Evolutionary conservation across 1,139 yeast genomes (phyloP).

Genomic region (Lipomyces yarrowii): DNA sequence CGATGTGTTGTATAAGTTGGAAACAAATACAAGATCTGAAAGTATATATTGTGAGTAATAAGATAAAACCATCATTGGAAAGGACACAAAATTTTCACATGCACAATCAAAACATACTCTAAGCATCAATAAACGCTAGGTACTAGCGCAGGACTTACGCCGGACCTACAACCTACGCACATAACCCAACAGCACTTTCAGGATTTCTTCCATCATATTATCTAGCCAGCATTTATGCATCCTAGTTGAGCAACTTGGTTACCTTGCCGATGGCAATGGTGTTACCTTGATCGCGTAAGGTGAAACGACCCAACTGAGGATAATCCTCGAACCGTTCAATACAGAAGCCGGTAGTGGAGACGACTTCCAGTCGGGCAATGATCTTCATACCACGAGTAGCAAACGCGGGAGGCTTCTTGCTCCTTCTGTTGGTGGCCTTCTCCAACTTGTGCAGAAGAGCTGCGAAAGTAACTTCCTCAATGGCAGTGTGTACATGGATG

Average conservation of each 20-base stretch:
- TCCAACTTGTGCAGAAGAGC: constrained; percentile 89
- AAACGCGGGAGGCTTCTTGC: constrained; percentile 96
- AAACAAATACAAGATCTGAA: not conserved
- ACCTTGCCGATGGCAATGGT: constrained; percentile 98
- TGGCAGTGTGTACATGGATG: constrained; percentile 98
- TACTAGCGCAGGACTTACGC: not conserved
- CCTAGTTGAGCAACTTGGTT: constrained; percentile 44
- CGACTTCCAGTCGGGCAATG: constrained; percentile 77
- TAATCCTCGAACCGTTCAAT: constrained; percentile 89
- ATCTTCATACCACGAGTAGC: constrained; percentile 99
- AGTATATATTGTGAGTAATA: not conserved
- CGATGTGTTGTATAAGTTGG: not conserved
- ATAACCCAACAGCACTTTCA: not conserved
- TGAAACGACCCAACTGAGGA: constrained; percentile 96
- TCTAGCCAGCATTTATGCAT: not conserved
- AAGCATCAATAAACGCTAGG: not conserved
- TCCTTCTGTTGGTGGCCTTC: constrained; percentile 94
- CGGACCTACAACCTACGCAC: not conserved
- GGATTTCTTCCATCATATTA: not conserved
- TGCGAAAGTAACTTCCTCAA: constrained; percentile 86
- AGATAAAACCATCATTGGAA: not conserved
- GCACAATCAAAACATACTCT: not conserved
- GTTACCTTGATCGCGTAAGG: constrained; percentile 96
- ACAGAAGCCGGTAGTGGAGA: constrained; percentile 78
- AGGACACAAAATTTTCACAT: not conserved